These are phyloP conservation scores for Zelopaecilomyces penicillatus DNA, from an alignment of 2,329 filamentous ascomycete species.

Conservation along the genomic window DNA sequence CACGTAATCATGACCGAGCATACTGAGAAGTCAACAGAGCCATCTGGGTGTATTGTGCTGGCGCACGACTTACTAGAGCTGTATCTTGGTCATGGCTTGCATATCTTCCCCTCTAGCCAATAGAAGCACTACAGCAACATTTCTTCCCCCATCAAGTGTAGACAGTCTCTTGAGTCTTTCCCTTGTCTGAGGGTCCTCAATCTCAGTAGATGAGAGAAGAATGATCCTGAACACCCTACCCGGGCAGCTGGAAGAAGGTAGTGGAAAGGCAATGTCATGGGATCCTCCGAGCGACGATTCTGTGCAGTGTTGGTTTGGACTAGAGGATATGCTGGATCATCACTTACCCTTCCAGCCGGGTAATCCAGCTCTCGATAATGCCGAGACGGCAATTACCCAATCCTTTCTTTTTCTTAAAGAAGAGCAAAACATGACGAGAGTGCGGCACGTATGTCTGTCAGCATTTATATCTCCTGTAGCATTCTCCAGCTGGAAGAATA, in stretches of 20 bases:
- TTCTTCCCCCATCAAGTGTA: conserved; percentile 29
- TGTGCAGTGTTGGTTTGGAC: conserved; percentile 13
- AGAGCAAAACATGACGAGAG: conserved; percentile 27
- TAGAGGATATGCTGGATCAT: neutral
- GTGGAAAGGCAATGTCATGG: conserved; percentile 38
- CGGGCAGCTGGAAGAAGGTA: conserved; percentile 12
- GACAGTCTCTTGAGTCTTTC: conserved; percentile 33
- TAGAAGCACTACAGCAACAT: conserved; percentile 37
- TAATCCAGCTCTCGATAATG: conserved; percentile 14
- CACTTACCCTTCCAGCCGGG: conserved; percentile 21
- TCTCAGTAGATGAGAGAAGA: conserved; percentile 31
- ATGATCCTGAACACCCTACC: conserved; percentile 26
- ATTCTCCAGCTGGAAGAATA: no score
- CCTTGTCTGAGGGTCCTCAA: conserved; percentile 19
- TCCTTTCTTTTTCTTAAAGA: conserved; percentile 28
- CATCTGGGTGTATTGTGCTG: neutral
- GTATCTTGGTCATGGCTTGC: conserved; percentile 32
- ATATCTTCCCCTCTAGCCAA: conserved; percentile 25
- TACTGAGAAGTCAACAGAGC: conserved; percentile 16
- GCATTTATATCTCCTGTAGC: no score
- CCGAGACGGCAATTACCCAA: conserved; percentile 25
- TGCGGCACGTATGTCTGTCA: no score
- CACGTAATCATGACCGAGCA: conserved; percentile 23
- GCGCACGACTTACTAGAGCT: conserved; percentile 30
- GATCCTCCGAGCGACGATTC: conserved; percentile 30